A percentile compares a stretch with the other conserved stretches of the same genome.
These are phyloP conservation scores for Trichocladium uniseriatum DNA, from an alignment of 495 filamentous ascomycete species.

Conservation along the genomic window DNA sequence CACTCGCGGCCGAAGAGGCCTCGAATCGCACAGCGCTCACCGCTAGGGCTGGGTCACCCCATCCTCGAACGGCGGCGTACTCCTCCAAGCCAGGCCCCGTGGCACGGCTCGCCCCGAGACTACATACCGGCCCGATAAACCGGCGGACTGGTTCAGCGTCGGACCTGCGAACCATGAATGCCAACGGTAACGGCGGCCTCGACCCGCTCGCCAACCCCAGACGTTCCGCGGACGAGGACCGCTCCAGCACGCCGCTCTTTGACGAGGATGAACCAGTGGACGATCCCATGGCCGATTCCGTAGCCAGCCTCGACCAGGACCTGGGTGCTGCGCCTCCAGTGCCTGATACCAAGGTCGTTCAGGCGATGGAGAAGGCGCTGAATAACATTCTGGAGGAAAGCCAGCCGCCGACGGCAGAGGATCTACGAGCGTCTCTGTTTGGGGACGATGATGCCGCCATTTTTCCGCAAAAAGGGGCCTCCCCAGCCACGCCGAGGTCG, in stretches of 20 bases:
- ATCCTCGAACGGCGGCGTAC: conserved; percentile 17
- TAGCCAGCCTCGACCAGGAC: conserved; percentile 45
- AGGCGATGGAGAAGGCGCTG: conserved; percentile 91
- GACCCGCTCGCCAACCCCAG: conserved; percentile 32
- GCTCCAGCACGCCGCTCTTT: conserved; percentile 37
- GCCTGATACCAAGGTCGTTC: conserved; percentile 56
- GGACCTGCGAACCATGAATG: conserved; percentile 29
- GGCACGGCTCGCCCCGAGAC: conserved; percentile 30
- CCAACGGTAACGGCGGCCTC: conserved; percentile 24
- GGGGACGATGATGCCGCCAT: conserved; percentile 38
- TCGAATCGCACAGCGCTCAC: conserved; percentile 35
- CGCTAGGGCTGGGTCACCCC: conserved; percentile 22
- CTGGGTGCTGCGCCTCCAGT: conserved; percentile 23
- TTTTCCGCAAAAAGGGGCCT: conserved; percentile 35
- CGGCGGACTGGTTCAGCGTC: conserved; percentile 37
- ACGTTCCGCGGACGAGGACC: conserved; percentile 38
- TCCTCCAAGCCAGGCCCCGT: conserved; percentile 32
- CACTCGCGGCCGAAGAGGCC: conserved; percentile 78
- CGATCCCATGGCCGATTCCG: conserved; percentile 43
- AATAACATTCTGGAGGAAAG: conserved; percentile 83
- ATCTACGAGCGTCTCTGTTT: conserved; percentile 48
- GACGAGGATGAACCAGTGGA: conserved; percentile 47
- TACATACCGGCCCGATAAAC: conserved; percentile 21
- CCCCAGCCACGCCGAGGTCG: conserved; percentile 13
- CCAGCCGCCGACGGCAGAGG: conserved; percentile 50